Base-by-base conservation (phyloP, 805 yeast genomes). In the Candida cerambycidarum region DNA sequence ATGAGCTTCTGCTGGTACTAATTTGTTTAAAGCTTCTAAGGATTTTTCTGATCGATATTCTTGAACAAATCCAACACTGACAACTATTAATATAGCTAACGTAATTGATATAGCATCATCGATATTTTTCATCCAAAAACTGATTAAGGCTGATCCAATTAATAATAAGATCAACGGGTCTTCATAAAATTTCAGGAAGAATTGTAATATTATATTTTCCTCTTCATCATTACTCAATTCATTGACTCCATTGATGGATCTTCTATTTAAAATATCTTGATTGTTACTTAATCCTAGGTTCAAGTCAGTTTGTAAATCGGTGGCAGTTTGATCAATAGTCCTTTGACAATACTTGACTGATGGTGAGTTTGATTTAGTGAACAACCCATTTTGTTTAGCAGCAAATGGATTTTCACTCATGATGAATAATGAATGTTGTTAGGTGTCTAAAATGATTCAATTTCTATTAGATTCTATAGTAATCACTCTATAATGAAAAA, bases 1-100 rank as follows among this genome's bases (percentile, higher is more conserved):
- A 60, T 92, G 93, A 28, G 97, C 95, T 59, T 85, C 89, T n/a
- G 95, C 97, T 2, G 99, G 99, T 6, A 93, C 97, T 53, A 93
- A 75, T 58, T 86, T 85, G 61, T 86, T 90, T 46, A 93, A 75
- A 0, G 98, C 98, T 61, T 90, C 95, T 45, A 93, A 70, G 4
- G 97, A 87, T 70, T 93, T 85, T 58, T 93, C 99, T 1, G 96
- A 87, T 56, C 97, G 77, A 58, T 90, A 90, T 63, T 93, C 99
- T 67, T 93, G 99, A 24, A 93, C 90, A 67, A 93, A 93, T 0
- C 99, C 99, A 28, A 93, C 99, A 1, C 93, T 80, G 10, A 93
- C 97, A 24, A 93, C 99, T 52, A 93, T 90, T 33, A 87, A 55
- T 38, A 93, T 88, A 3, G 99, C 99, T 49, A 90, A 71, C 0